phyloP scores from a whole-genome alignment of 2,329 filamentous ascomycete genomes.

The Trichothecium sympodiale region DNA sequence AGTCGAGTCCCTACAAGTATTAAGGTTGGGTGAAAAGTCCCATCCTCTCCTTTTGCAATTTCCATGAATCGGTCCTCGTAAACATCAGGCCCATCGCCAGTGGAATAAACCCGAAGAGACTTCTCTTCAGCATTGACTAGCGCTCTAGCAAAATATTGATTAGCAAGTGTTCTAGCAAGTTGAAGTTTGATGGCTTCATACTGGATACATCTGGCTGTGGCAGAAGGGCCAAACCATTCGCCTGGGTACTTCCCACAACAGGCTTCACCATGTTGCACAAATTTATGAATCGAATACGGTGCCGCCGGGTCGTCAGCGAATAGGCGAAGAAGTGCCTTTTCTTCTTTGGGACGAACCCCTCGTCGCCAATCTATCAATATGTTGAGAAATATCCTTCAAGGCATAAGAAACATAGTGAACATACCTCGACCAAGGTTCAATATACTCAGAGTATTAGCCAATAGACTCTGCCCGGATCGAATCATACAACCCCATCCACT shows the following conservation, averaged over 20 bases:
- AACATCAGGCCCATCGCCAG: slow-evolving; percentile 81
- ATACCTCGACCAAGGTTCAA: slow-evolving; percentile 69
- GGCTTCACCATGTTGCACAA: slow-evolving; percentile 76
- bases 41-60: slow-evolving; percentile 57
- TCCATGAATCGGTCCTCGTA: slow-evolving; percentile 83
- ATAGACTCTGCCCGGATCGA: slow-evolving; percentile 80
- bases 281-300: slow-evolving; percentile 90
- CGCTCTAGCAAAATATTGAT: too few species aligned
- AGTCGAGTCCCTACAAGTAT: slow-evolving; percentile 81
- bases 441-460: slow-evolving; percentile 74
- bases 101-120: slow-evolving; percentile 72
- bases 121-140: slow-evolving; percentile 57
- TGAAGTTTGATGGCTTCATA: slow-evolving; percentile 21
- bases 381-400: background rate
- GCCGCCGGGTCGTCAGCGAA: slow-evolving; percentile 83
- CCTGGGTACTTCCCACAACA: slow-evolving; percentile 91
- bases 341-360: slow-evolving; percentile 43
- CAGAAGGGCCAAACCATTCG: slow-evolving; percentile 98
- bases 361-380: slow-evolving; percentile 60
- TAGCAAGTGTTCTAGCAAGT: slow-evolving; percentile 7
- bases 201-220: slow-evolving; percentile 90
- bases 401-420: slow-evolving; percentile 6
- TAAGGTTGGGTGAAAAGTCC: slow-evolving; percentile 68
- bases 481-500: slow-evolving; percentile 99
- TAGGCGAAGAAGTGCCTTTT: slow-evolving; percentile 61